Evolutionary conservation across 768 basidiomycete species (phyloP), one percentile per base, ranked within the genome.

Genomic region (Termitomyces sp.): DNA sequence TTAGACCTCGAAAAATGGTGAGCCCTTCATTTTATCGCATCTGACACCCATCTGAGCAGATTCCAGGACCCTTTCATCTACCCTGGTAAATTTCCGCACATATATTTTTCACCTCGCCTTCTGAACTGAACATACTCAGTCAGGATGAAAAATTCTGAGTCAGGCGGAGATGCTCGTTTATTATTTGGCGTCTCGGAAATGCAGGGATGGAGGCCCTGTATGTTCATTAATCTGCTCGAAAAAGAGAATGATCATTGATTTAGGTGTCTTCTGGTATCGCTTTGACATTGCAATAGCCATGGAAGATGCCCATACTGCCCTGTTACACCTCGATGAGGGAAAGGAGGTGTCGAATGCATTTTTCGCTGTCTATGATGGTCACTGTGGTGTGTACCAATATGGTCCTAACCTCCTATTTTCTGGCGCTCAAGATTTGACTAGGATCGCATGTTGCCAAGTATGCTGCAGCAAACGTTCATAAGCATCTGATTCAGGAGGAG

Each of bases 151-250:
- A 81, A 78, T 66, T 86, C 91, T 6, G 79, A 85, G 62, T 70
- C 77, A 21, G 93, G 90, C 42, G 77, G 75, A 59, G 85, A 92
- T 81, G 78, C 75, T 57, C 81, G 81, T 55, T 85, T 81, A 70
- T 64, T 77, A 45, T 98, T 85, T 70, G 88, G 81, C 6, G 79
- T 97, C 41, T 87, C 90, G 44, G 95, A 98, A 73, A 98, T 98
- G 96, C 97, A 99, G 72, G 97, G 97, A 65, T 99, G 97, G 97
- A 80, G 97, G 71, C 87, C 98, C 72, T 84, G 96, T 99, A 66
- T 73, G 96, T 87, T 44, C 30, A 58, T 55, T 34, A 34, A 37
- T 38, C 50, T 47, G 35, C 58, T 59, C 54, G n/a, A 34, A 38
- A 22, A 21, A 43, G 44, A 52, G 1, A 24, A 44, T 34, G 21